Evolutionary conservation across 768 basidiomycete genomes (phyloP).

Genomic region (Fistulinella prunicolor): DNA sequence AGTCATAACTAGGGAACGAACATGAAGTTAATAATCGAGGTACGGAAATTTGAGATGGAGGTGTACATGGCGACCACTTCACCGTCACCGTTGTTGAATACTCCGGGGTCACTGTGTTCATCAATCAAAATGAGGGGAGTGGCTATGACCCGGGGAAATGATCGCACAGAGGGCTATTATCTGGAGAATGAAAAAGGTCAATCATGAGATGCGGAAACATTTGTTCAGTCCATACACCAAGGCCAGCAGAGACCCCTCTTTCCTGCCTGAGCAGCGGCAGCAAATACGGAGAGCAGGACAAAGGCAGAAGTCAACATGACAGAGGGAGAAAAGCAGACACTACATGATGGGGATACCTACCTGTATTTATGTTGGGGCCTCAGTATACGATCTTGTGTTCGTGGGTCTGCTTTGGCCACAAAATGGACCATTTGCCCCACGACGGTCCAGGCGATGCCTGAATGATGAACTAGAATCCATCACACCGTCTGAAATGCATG

Average conservation of each 20-base stretch:
- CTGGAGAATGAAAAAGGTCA: slow-evolving; percentile 14
- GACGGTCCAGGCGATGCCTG: background rate
- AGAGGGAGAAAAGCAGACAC: background rate
- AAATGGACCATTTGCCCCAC: background rate
- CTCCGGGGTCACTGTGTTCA: slow-evolving; percentile 25
- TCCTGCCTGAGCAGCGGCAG: slow-evolving; percentile 28
- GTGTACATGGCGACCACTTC: slow-evolving; percentile 35
- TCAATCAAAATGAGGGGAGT: background rate
- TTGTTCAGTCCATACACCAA: slow-evolving; percentile 24
- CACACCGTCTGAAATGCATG: background rate
- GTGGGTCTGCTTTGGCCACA: background rate
- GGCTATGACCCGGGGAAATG: background rate
- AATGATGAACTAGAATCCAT: background rate
- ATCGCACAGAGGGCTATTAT: slow-evolving; percentile 31
- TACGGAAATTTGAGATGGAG: no score
- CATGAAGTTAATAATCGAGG: background rate
- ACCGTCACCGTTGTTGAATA: slow-evolving; percentile 33
- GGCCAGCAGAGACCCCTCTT: slow-evolving; percentile 39
- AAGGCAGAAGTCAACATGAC: slow-evolving; percentile 22
- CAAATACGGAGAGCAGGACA: slow-evolving; percentile 17
- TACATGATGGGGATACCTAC: background rate
- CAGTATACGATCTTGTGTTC: background rate
- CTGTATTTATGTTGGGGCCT: slow-evolving; percentile 12
- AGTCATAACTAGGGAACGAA: slow-evolving; percentile 32
- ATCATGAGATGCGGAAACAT: background rate